Evolutionary conservation across 2,329 filamentous ascomycete genomes (phyloP), one percentile per base, ranked within the genome.

Genomic region (Fonsecaea erecta): DNA sequence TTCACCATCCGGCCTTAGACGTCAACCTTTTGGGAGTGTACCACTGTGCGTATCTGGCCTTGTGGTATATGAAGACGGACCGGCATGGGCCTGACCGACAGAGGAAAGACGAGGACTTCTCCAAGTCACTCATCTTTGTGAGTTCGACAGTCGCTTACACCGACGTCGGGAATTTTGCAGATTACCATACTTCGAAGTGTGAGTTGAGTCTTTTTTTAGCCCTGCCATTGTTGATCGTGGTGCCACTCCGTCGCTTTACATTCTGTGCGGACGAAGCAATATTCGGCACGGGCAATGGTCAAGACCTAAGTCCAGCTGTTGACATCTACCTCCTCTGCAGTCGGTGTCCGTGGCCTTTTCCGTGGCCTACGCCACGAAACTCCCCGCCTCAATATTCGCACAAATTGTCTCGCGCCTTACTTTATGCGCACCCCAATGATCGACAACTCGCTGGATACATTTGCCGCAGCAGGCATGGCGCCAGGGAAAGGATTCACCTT

Each of bases 31-130:
- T 61, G 2, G 75, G 71, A 4, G 62, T 71, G 6, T 75, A 71
- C 62, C 73, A 73, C 62, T 71, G 71, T 9, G 64, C 71, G 12
- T 68, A 73, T 40, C 72, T 77, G 11, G 74, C 75, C 0, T 60
- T 75, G 16, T 70, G 75, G 67, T 75, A 75, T 68, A 71, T 73
- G 62, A 60, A 26, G 21, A 48, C 60, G 3, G 62, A 24, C 3
- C 9, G 1, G n/a, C 34, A 37, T 14, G 21, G 37, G 11, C 37
- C 28, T 5, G 18, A 26, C 16, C 1, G 8, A 52, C 30, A 12
- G 21, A n/a, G 14, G n/a, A 7, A 51, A 34, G n/a, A 34, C 7
- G 16, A 43, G 16, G 18, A 24, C 34, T 35, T 18, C 21, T 53
- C 59, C 40, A 71, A 70, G 37, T 62, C 43, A 2, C 63, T 71